Evolutionary conservation across 2,329 filamentous ascomycete species (phyloP).

Genomic region (Venturia pyrina): DNA sequence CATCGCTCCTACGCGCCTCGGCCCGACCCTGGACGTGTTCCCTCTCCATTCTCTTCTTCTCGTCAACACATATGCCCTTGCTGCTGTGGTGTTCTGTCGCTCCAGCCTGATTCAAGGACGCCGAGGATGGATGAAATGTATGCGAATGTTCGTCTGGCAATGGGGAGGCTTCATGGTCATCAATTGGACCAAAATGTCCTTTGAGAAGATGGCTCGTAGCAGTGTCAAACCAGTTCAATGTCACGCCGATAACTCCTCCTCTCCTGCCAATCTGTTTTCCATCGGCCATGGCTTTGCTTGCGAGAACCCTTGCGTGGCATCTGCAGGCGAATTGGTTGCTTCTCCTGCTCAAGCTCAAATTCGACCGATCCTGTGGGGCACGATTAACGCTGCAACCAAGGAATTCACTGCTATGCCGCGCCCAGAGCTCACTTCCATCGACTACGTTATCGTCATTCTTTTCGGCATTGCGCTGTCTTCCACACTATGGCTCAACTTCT

Average conservation of each 20-base stretch:
- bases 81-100: constrained; percentile 8
- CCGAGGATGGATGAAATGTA: constrained; percentile 4
- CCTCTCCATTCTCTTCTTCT: constrained; percentile 5
- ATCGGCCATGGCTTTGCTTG: constrained; percentile 10
- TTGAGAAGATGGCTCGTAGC: constrained; percentile 5
- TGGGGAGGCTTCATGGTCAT: constrained; percentile 8
- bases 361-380: constrained; percentile 7
- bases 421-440: not conserved
- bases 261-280: constrained; percentile 4
- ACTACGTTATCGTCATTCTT: constrained; percentile 9
- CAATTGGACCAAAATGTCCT: constrained; percentile 2
- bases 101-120: not conserved
- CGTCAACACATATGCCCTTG: constrained; percentile 7
- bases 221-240: constrained; percentile 2
- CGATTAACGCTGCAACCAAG: constrained; percentile 5
- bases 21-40: constrained; percentile 7
- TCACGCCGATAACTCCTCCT: constrained; percentile 1
- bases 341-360: constrained; percentile 9
- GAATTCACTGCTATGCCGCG: constrained; percentile 2
- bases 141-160: constrained; percentile 8
- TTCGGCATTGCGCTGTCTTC: constrained; percentile 7
- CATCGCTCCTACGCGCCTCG: constrained; percentile 9
- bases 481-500: constrained; percentile 12
- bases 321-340: not conserved
- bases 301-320: constrained; percentile 7